Conservation (phyloP, 2,329 filamentous ascomycete species). For the Sodiomyces alkalinus region DNA sequence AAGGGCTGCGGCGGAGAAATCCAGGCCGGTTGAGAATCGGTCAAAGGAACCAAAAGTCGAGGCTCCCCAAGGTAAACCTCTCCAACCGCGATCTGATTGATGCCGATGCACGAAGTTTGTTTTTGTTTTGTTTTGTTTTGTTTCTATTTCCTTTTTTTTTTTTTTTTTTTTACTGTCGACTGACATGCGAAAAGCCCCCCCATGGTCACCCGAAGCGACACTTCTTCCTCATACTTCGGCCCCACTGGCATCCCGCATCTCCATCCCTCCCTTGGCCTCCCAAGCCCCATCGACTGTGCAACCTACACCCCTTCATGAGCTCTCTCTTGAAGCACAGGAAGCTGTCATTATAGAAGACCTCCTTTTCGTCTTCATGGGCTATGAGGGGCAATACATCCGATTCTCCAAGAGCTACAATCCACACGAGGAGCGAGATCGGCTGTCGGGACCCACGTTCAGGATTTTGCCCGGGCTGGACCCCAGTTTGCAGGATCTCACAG, state of each 20-base stretch:
- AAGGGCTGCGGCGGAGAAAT: slow-evolving; percentile 13
- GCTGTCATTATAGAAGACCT: slow-evolving; percentile 78
- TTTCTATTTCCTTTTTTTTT: too few relatives aligned
- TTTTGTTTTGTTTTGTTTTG: too few relatives aligned
- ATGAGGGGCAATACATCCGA: slow-evolving; percentile 92
- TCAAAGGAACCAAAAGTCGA: slow-evolving; percentile 30
- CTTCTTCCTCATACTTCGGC: slow-evolving; percentile 52
- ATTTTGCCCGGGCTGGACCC: slow-evolving; percentile 77
- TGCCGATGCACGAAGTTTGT: too few relatives aligned
- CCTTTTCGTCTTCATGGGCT: slow-evolving; percentile 93
- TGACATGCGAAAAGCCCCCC: slow-evolving; percentile 15
- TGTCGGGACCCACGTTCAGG: slow-evolving; percentile 69
- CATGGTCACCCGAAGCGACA: slow-evolving; percentile 70
- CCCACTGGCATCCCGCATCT: slow-evolving; percentile 54
- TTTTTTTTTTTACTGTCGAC: too few relatives aligned
- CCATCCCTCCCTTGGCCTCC: slow-evolving; percentile 56
- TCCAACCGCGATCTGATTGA: too few relatives aligned
- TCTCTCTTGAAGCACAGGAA: slow-evolving; percentile 74
- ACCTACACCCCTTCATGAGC: slow-evolving; percentile 49
- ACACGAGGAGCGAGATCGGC: slow-evolving; percentile 67
- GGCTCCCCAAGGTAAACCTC: slow-evolving; percentile 32
- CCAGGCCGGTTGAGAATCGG: slow-evolving; percentile 28
- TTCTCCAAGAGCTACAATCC: slow-evolving; percentile 75
- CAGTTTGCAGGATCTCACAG: slow-evolving; percentile 73
- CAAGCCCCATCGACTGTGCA: slow-evolving; percentile 55